phyloP scores from a whole-genome alignment of 805 yeast genomes.

The Saturnispora galanensis region DNA sequence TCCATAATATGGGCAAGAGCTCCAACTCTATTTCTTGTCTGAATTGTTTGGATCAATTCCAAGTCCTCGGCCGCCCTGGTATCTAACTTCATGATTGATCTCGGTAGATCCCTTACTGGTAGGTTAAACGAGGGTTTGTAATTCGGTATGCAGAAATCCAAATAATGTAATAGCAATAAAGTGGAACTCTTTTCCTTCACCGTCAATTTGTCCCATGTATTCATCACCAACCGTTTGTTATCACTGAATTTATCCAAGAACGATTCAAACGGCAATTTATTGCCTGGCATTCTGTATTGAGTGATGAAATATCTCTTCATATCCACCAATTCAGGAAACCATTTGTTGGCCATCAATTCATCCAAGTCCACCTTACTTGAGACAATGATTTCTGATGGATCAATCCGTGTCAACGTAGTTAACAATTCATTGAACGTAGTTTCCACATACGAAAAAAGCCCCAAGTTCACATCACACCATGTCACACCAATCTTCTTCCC shows the following conservation, averaged over 20 bases:
- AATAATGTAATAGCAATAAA: conserved; percentile 53
- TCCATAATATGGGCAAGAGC: conserved; percentile 62
- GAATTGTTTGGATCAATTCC: conserved; percentile 53
- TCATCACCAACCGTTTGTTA: conserved; percentile 17
- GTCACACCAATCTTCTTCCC: conserved; percentile 51
- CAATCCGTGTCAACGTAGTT: conserved; percentile 65
- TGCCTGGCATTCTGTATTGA: conserved; percentile 35
- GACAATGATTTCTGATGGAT: conserved; percentile 71
- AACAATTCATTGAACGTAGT: conserved; percentile 50
- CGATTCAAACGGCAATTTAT: conserved; percentile 29
- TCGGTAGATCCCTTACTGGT: conserved; percentile 50
- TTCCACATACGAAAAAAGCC: conserved; percentile 62
- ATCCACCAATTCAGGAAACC: conserved; percentile 52
- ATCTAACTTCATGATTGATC: conserved; percentile 64
- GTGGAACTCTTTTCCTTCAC: conserved; percentile 51
- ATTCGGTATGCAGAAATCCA: conserved; percentile 65
- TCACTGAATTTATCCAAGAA: conserved; percentile 34
- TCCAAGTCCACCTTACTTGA: conserved; percentile 35
- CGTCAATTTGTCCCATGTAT: conserved; percentile 27
- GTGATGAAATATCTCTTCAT: conserved; percentile 52
- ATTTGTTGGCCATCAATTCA: conserved; percentile 34
- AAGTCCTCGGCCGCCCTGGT: conserved; percentile 67
- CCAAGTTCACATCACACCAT: conserved; percentile 87
- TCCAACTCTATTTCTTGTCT: conserved; percentile 51
- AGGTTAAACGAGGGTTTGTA: conserved; percentile 50